Evolutionary conservation across 345 rosid species (phyloP), one percentile per base, ranked within the genome.

Genomic region (Eucalyptus coolabah): DNA sequence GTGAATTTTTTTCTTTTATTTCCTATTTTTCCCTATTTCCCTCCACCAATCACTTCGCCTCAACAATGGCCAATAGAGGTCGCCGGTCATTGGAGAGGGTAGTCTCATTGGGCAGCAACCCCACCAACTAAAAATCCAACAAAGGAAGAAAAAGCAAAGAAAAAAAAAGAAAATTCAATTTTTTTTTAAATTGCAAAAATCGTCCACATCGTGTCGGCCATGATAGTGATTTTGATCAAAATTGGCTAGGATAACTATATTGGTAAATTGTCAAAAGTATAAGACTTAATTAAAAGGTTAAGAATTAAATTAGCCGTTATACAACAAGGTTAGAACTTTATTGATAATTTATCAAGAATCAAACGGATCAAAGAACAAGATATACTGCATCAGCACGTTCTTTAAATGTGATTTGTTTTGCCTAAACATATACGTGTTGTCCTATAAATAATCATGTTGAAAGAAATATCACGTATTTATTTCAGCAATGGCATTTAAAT

Each of bases 181-280:
- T 60, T 60, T 32, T 17, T 15, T 15, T 16, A 50, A 37, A 37
- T 72, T 72, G 12, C 12, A 69, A 32, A 32, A 69, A 34, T 17
- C 12, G 0, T 77, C 16, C 9, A 40, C 9, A 2, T 77, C 1
- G 1, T 77, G 1, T 21, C 1, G 1, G 4, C 5, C 28, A 6
- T 10, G 16, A 13, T 4, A 40, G 26, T 19, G 11, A 53, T 40
- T 21, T 0, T 23, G 3, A 77, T 1, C 28, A 37, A 77, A 40
- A 37, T 37, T 77, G 28, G 5, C 5, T 2, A 1, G 2, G 4
- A 40, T 12, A 23, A 77, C 5, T 40, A 40, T 13, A 40, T 53
- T 69, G 42, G 4, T 19, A 32, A 32, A 17, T 69, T 8, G 6
- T 17, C 23, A 69, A 32, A 67, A 32, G 23, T 17, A 32, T 32